A percentile compares a stretch with the other conserved stretches of the same genome.
phyloP scores from a whole-genome alignment of 2,329 filamentous ascomycete genomes.

The Blastomyces emzantsi region DNA sequence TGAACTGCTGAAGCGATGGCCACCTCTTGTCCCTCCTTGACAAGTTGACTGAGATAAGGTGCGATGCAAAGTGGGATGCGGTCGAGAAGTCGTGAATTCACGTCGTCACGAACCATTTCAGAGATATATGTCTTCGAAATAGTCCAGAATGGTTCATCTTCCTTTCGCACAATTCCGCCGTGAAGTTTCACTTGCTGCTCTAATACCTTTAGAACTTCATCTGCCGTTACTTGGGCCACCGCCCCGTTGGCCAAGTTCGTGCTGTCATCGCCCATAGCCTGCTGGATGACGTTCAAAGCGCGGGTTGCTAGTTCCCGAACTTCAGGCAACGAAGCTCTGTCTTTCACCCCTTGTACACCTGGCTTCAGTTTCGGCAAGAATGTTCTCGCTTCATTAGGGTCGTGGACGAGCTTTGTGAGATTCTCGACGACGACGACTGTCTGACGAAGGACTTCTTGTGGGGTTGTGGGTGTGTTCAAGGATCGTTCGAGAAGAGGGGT shows the following conservation, averaged over 20 bases:
- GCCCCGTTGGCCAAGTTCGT: conserved; percentile 48
- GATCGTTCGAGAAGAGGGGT: conserved; percentile 92
- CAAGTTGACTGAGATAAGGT: conserved; percentile 66
- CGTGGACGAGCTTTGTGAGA: conserved; percentile 94
- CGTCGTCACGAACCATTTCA: conserved; percentile 77
- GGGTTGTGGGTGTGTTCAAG: conserved; percentile 80
- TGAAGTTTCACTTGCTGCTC: conserved; percentile 66
- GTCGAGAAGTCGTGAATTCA: conserved; percentile 68
- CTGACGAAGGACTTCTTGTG: conserved; percentile 90
- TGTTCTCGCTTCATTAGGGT: conserved; percentile 83
- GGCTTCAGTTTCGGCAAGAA: conserved; percentile 93
- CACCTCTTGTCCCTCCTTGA: conserved; percentile 54
- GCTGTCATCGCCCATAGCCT: conserved; percentile 72
- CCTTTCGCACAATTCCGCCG: conserved; percentile 54
- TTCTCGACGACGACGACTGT: conserved; percentile 97
- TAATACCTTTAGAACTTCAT: conserved; percentile 66
- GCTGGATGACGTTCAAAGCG: conserved; percentile 77
- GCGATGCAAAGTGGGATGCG: conserved; percentile 61
- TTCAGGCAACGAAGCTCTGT: conserved; percentile 85
- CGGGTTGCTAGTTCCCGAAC: conserved; percentile 82
- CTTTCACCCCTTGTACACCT: conserved; percentile 79
- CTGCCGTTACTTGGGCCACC: conserved; percentile 56
- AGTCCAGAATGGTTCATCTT: conserved; percentile 54
- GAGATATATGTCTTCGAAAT: conserved; percentile 64
- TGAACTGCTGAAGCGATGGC: conserved; percentile 66